Conservation (phyloP, 225 moss, liverwort and hornwort species). For the Rhytidiadelphus loreus region DNA sequence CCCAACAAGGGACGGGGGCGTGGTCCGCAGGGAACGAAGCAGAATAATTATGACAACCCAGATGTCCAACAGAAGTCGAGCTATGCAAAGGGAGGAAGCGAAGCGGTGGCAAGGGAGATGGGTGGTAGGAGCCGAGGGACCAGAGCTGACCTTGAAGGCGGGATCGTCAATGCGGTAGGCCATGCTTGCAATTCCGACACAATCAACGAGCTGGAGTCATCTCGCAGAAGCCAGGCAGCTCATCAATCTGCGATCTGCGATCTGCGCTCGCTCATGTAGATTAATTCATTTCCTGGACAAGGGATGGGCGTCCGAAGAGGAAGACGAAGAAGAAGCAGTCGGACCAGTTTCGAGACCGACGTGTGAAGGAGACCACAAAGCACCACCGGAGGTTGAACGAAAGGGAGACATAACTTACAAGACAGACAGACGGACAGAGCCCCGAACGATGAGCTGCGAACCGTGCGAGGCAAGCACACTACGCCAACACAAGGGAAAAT, state of each 20-base stretch:
- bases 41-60: background rate
- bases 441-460: background rate
- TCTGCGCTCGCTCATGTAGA: background rate
- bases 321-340: background rate
- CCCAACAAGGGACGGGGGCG: background rate
- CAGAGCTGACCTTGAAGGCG: background rate
- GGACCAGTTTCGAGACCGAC: background rate
- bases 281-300: background rate
- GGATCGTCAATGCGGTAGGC: background rate
- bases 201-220: background rate
- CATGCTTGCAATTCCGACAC: background rate
- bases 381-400: background rate
- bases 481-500: background rate
- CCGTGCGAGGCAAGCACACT: background rate
- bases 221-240: background rate
- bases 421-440: too few relatives aligned
- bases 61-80: background rate
- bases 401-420: background rate
- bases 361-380: background rate
- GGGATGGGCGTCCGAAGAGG: background rate
- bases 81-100: background rate
- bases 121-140: background rate
- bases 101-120: background rate
- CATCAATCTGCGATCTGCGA: background rate
- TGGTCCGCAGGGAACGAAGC: background rate